phyloP scores from a whole-genome alignment of 495 filamentous ascomycete species.

The Darksidea phi region DNA sequence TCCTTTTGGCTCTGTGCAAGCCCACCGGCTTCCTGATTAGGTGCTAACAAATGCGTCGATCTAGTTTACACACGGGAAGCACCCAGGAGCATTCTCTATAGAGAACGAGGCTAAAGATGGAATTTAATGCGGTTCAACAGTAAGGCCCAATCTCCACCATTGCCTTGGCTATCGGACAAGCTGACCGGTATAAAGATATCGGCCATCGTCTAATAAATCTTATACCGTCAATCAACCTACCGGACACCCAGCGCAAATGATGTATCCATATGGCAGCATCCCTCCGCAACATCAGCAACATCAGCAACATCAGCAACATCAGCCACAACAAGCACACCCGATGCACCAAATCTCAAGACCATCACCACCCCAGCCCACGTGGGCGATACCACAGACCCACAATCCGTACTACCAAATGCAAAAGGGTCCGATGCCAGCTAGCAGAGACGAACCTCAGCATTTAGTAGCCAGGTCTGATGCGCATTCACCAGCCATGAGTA shows the following conservation, averaged over 20 bases:
- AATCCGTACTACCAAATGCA: constrained; percentile 30
- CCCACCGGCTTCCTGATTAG: constrained; percentile 19
- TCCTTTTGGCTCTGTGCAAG: constrained; percentile 9
- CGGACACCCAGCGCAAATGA: constrained; percentile 34
- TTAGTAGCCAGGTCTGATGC: constrained; percentile 23
- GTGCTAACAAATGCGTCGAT: constrained; percentile 27
- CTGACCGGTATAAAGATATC: constrained; percentile 34
- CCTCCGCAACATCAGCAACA: constrained; percentile 29
- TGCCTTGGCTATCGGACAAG: not conserved
- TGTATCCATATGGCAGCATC: constrained; percentile 36
- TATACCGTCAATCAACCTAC: constrained; percentile 30
- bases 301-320: constrained; percentile 18
- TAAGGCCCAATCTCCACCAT: constrained; percentile 21
- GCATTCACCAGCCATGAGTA: constrained; percentile 24
- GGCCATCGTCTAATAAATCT: constrained; percentile 35
- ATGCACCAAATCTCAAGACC: constrained; percentile 27
- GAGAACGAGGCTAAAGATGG: constrained; percentile 35
- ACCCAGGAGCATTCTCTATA: constrained; percentile 19
- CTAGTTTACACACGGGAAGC: constrained; percentile 29
- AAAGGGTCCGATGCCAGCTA: constrained; percentile 11
- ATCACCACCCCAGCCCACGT: constrained; percentile 28
- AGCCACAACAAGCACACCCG: constrained; percentile 6
- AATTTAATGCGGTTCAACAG: constrained; percentile 43
- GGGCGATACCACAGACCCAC: constrained; percentile 31
- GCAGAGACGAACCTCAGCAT: constrained; percentile 21